Base-by-base conservation (phyloP, 2,329 filamentous ascomycete species). In the Kalmusia sp. region DNA sequence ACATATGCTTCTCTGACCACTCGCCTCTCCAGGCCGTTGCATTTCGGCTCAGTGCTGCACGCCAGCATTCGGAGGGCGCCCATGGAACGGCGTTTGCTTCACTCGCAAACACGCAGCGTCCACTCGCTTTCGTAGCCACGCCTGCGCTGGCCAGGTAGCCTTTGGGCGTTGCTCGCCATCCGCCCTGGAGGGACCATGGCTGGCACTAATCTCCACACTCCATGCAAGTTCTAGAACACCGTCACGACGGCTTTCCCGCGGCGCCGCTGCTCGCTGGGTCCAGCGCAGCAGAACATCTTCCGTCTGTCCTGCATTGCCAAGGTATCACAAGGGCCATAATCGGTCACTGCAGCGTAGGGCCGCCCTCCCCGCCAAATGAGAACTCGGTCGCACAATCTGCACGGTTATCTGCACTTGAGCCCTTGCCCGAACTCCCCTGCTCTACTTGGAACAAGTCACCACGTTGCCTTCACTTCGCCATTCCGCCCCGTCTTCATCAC, bases 61-160 rank as follows among this genome's bases (percentile, higher is more conserved):
- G 12, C 17, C 9, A 11, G 40, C 17, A 19, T 21, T 22, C 30
- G 24, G 12, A 12, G 22, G 14, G 22, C 22, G 38, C 12, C 40
- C 31, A n/a, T n/a, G 27, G 27, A 22, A 24, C 24, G 21, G 31
- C 25, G 49, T 51, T 51, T 51, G 49, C 49, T 51, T 45, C 22
- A 39, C 25, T 51, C 24, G 15, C 49, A 51, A 51, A 51, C 49
- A 51, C 14, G 21, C 22, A 19, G 6, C 39, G 17, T 14, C 48
- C 38, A 44, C 47, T 45, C 27, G 17, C 30, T 28, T 43, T 19
- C 31, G 33, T 21, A 33, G 28, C 17, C 17, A 22, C 34, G 24
- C 45, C 14, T 31, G n/a, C 37, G 38, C 37, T 44, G 41, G 41
- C 41, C 27, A n/a, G 40, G 40, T 31, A 43, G 40, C 40, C 27